Evolutionary conservation across 192 early-diverging fungal species (phyloP).

Genomic region (Mortierella antarctica): DNA sequence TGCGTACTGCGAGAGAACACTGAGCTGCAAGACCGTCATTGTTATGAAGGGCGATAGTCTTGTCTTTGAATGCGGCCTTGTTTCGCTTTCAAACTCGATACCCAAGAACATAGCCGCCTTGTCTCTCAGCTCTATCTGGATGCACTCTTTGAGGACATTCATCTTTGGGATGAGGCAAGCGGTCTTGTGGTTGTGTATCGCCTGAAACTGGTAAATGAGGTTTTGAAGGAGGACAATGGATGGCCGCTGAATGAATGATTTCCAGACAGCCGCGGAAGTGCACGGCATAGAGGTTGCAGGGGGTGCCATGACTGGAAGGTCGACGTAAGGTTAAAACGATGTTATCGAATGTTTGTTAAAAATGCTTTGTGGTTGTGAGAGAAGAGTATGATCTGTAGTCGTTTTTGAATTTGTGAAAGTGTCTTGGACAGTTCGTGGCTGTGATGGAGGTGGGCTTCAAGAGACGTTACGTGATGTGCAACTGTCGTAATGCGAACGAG

Average conservation of each 20-base stretch:
- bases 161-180: background rate
- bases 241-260: conserved; percentile 2
- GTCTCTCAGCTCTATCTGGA: background rate
- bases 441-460: too few species aligned
- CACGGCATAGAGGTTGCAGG: background rate
- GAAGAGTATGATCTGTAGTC: too few species aligned
- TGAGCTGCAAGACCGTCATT: conserved; percentile 11
- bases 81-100: background rate
- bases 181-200: background rate
- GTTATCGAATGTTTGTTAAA: too few species aligned
- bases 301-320: too few species aligned
- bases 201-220: background rate
- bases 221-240: background rate
- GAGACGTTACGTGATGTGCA: too few species aligned
- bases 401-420: too few species aligned
- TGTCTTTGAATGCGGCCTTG: background rate
- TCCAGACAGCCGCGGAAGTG: background rate
- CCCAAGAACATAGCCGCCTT: conserved; percentile 4
- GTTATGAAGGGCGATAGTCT: background rate
- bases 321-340: too few species aligned
- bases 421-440: too few species aligned
- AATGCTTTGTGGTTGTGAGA: too few species aligned
- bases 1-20: conserved; percentile 7
- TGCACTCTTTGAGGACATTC: background rate
- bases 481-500: too few species aligned